Evolutionary conservation across 805 yeast species (phyloP), one percentile per base, ranked within the genome.

Genomic region (Blastobotrys mokoenaii): DNA sequence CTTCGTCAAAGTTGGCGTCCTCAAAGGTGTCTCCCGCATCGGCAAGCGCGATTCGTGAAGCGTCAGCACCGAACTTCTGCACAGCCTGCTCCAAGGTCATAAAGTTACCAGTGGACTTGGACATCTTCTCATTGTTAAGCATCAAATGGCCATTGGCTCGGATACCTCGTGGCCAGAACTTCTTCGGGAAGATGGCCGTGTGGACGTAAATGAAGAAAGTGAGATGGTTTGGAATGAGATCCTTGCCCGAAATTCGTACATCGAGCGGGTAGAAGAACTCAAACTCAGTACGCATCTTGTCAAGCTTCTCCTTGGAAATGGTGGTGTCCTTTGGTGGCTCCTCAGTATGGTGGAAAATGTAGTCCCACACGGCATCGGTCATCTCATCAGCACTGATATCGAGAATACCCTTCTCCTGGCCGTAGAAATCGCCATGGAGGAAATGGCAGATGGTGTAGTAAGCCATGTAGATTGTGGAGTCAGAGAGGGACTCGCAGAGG

Each of bases 11-110:
- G 72, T 93, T 93, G 44, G 98, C 98, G 67, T 93, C 98, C 70
- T 93, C 98, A 55, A 88, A 79, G 37, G 93, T 73, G 64, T 93
- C 98, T 72, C 98, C 98, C 43, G 97, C 96, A 71, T 93, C 98
- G 39, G 97, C 98, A 53, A 93, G 72, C 3, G 98, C 97, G 64
- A 93, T 85, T 74, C 98, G 84, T 9, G 96, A 73, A 36, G 97
- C 97, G 66, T 93, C 98, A 43, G 97, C 95, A 66, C 98, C 98
- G 56, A 81, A 93, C 68, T 93, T 93, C 57, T 79, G 74, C 49
- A 82, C 81, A 63, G 84, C 76, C 65, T 93, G 87, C 57, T 80
- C 76, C 65, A 93, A 72, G 43, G 97, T 93, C 80, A 86, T 73
- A 64, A 93, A 93, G 72, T 93, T 93, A 69, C 98, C 98, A 29